Evolutionary conservation across 202 grass and related monocot species (phyloP), one percentile per base, ranked within the genome.

Genomic region (Musa balbisiana): DNA sequence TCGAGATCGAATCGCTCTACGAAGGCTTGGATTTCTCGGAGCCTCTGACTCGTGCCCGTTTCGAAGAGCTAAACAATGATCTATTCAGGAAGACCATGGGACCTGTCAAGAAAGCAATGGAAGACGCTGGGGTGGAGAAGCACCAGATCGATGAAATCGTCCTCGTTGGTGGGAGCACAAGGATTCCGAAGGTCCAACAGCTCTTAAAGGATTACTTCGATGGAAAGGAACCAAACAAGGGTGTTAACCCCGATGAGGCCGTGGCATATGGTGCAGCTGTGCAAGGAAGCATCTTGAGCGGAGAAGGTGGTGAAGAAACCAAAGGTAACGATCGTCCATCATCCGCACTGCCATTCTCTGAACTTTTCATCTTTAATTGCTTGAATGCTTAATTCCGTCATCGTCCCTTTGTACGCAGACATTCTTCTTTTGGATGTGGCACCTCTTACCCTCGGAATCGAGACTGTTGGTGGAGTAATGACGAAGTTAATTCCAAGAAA

Each of bases 161-260:
- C 54, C 89, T 96, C 70, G 87, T 90, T 50, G 89, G 92, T 73
- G 92, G 92, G 25, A 92, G 87, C 75, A 92, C 92, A 71, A 88
- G 92, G 82, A 96, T 96, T 74, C 87, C 87, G 55, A 96, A 96
- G 85, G 89, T 96, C 69, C 92, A 90, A 70, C 85, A 92, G 82
- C 85, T 96, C 17, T 68, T 89, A 22, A 79, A 65, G 84, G 93
- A 97, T 66, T 97, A 89, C 73, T 97, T 96, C 0, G 84, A 89
- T 0, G 90, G 93, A 67, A 97, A 92, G 82, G 85, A 91, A 75
- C 87, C 91, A 20, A 92, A 58, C 86, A 93, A 89, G 82, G 87
- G 86, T 81, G 82, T 91, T 14, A 91, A 91, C 83, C 87, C 83
- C 74, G 90, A 97, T 52, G 93, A 93, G 73, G 93, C 93, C 69